Conservation (phyloP, 345 rosid genomes). For the Turritis glabra region DNA sequence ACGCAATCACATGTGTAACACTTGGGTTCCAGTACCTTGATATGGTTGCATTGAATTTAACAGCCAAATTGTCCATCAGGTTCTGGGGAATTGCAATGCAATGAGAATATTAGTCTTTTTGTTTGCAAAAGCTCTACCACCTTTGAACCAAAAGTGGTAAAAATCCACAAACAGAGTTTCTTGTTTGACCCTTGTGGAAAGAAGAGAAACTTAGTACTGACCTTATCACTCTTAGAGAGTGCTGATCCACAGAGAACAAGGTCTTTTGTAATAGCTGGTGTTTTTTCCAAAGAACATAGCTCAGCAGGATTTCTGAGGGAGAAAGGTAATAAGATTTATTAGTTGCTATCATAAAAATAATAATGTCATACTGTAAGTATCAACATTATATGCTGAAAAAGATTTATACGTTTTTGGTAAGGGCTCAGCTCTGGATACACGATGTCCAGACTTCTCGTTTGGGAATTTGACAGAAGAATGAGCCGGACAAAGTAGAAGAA, state of each 20-base stretch:
- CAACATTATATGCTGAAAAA: not conserved
- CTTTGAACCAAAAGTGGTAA: not conserved
- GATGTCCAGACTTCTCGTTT: conserved; percentile 49
- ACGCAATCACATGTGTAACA: conserved; percentile 87
- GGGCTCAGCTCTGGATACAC: conserved; percentile 3
- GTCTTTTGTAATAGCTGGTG: conserved; percentile 37
- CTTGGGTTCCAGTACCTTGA: conserved; percentile 71
- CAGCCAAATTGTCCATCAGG: conserved; percentile 60
- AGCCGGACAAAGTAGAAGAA: conserved; percentile 72
- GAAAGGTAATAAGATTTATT: not conserved
- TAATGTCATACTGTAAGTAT: not conserved
- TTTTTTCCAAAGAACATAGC: conserved; percentile 34
- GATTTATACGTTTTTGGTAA: conserved; percentile 9
- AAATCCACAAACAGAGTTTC: not conserved
- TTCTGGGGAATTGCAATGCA: conserved; percentile 42
- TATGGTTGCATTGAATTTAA: conserved; percentile 54
- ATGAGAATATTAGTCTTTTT: conserved; percentile 3
- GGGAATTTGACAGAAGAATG: conserved; percentile 73
- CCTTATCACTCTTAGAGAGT: conserved; percentile 78
- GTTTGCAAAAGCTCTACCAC: no score
- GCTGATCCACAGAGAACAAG: conserved; percentile 89
- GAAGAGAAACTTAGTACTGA: conserved; percentile 38
- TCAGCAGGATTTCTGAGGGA: conserved; percentile 48
- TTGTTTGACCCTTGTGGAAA: not conserved
- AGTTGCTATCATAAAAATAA: not conserved